Evolutionary conservation across 1,139 yeast species (phyloP).

Genomic region (Diutina siamensis): DNA sequence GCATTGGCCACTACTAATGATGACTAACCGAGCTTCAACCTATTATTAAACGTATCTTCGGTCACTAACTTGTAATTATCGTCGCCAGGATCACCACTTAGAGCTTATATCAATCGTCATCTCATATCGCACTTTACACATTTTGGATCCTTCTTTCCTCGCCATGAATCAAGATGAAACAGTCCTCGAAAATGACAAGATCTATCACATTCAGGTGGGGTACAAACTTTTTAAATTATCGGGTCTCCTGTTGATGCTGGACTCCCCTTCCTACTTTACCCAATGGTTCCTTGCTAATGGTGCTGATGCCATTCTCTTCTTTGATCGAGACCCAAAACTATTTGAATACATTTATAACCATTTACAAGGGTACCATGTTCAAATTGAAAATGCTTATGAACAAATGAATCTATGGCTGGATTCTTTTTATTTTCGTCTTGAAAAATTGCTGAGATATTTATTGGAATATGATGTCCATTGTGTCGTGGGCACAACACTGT

Average conservation of each 20-base stretch:
- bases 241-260: slow-evolving; percentile 81
- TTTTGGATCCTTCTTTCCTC: no score
- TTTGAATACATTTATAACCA: slow-evolving; percentile 60
- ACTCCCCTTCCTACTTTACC: slow-evolving; percentile 58
- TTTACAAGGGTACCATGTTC: slow-evolving; percentile 66
- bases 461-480: slow-evolving; percentile 45
- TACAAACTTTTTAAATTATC: slow-evolving; percentile 44
- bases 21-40: no score
- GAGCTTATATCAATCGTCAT: no score
- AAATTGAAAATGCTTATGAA: slow-evolving; percentile 45
- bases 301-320: slow-evolving; percentile 39
- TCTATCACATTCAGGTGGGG: slow-evolving; percentile 69
- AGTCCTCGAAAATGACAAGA: slow-evolving; percentile 51
- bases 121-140: no score
- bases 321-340: slow-evolving; percentile 67
- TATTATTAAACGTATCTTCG: no score
- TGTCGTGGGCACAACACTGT: slow-evolving; percentile 48
- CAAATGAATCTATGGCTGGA: slow-evolving; percentile 60
- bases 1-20: no score
- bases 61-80: no score
- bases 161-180: slow-evolving; percentile 35
- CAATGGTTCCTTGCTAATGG: slow-evolving; percentile 30
- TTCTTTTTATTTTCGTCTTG: slow-evolving; percentile 59
- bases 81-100: no score
- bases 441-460: slow-evolving; percentile 40